Conservation (phyloP, 148 eudicot species). For the Heliamphora exappendiculata region DNA sequence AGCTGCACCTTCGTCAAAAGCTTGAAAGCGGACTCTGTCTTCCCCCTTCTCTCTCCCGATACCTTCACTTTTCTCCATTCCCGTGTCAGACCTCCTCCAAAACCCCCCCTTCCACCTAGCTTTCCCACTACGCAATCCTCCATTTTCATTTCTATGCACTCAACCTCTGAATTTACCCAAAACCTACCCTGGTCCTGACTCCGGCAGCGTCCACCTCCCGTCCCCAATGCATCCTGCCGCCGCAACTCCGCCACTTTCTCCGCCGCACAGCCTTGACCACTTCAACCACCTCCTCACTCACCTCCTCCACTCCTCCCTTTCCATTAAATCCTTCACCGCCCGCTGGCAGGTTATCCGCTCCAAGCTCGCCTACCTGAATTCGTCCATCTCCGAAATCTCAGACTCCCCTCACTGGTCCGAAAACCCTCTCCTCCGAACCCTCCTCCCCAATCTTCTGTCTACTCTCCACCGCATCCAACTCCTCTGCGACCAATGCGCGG, state of each 20-base stretch:
- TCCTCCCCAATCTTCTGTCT: slow-evolving; percentile 30
- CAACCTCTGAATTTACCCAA: background rate
- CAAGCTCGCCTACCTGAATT: slow-evolving; percentile 32
- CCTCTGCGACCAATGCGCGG: slow-evolving; percentile 30
- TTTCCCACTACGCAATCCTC: slow-evolving; percentile 10
- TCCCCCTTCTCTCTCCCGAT: slow-evolving; percentile 10
- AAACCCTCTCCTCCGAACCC: slow-evolving; percentile 33
- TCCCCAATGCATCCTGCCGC: slow-evolving; percentile 29
- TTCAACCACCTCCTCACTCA: slow-evolving; percentile 26
- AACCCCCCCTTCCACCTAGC: background rate
- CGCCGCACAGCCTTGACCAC: slow-evolving; percentile 26
- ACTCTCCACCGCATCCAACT: slow-evolving; percentile 34
- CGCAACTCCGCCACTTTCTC: slow-evolving; percentile 20
- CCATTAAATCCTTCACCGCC: slow-evolving; percentile 43
- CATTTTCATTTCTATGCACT: slow-evolving; percentile 3
- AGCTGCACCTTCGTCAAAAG: too few species aligned
- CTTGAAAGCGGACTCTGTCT: slow-evolving; percentile 5
- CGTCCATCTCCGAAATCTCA: slow-evolving; percentile 34
- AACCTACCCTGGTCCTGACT: background rate
- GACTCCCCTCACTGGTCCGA: slow-evolving; percentile 48
- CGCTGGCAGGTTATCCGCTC: slow-evolving; percentile 50
- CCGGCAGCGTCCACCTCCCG: background rate
- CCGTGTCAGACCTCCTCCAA: slow-evolving; percentile 1
- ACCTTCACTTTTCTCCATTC: slow-evolving; percentile 16
- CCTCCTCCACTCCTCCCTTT: slow-evolving; percentile 39